Evolutionary conservation across 2,329 filamentous ascomycete species (phyloP).

Genomic region (Sphaerostilbella broomeana): DNA sequence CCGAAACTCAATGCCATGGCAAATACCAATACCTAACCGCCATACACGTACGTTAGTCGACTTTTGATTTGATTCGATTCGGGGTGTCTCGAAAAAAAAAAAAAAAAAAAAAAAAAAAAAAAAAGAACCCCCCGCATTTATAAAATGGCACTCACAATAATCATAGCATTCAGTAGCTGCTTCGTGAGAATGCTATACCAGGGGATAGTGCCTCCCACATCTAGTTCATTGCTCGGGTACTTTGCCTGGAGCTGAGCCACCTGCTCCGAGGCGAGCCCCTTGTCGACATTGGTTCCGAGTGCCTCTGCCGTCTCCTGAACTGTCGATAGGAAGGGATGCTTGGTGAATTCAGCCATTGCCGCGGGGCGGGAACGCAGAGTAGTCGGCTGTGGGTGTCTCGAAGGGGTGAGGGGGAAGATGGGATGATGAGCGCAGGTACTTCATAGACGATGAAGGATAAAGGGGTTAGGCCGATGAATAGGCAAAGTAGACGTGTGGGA

Average conservation of each 20-base stretch:
- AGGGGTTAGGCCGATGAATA: too few species aligned
- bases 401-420: too few species aligned
- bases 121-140: too few species aligned
- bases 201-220: constrained; percentile 59
- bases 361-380: constrained; percentile 10
- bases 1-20: constrained; percentile 67
- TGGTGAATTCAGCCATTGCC: constrained; percentile 38
- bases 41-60: background rate
- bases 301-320: constrained; percentile 56
- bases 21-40: constrained; percentile 61
- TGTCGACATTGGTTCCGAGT: constrained; percentile 58
- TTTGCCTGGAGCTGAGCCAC: constrained; percentile 52
- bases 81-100: background rate
- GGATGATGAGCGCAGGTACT: constrained; percentile 1
- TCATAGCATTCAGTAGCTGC: constrained; percentile 73
- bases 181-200: constrained; percentile 67
- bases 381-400: too few species aligned
- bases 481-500: too few species aligned
- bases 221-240: constrained; percentile 63
- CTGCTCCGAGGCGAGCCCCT: constrained; percentile 55
- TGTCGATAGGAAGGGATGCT: constrained; percentile 55
- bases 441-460: too few species aligned
- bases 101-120: background rate
- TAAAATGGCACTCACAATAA: constrained; percentile 51
- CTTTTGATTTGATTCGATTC: too few species aligned